Evolutionary conservation across 1,139 yeast species (phyloP).

Genomic region (Ashbya aceris): DNA sequence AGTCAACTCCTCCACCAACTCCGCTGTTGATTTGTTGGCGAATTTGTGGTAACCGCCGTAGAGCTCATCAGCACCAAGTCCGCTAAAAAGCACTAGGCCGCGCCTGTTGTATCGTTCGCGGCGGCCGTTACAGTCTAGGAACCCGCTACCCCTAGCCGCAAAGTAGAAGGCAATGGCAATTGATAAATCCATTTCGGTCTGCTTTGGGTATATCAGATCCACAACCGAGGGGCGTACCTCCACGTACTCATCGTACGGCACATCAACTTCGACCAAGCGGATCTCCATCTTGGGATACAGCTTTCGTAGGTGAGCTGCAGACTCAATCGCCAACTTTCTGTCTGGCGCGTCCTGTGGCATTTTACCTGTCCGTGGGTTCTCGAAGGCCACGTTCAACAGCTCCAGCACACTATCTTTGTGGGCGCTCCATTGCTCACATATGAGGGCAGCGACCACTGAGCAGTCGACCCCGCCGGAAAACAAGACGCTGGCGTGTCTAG

Average conservation of each 20-base stretch:
- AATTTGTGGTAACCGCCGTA: conserved; percentile 77
- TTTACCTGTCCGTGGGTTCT: conserved; percentile 70
- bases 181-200: conserved; percentile 90
- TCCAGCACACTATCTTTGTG: conserved; percentile 38
- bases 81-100: conserved; percentile 72
- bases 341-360: conserved; percentile 71
- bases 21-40: conserved; percentile 28
- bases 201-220: conserved; percentile 67
- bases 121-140: conserved; percentile 14
- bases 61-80: conserved; percentile 94
- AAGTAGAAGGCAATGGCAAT: conserved; percentile 93
- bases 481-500: conserved; percentile 45
- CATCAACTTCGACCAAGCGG: conserved; percentile 57
- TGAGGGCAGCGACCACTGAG: conserved; percentile 54
- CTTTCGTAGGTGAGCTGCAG: conserved; percentile 44
- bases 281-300: conserved; percentile 34
- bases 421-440: conserved; percentile 20
- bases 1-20: conserved; percentile 46
- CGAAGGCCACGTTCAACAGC: conserved; percentile 89
- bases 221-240: conserved; percentile 44
- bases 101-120: conserved; percentile 35
- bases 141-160: conserved; percentile 58
- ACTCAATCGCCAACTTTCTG: conserved; percentile 55
- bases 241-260: conserved; percentile 58
- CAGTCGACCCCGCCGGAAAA: conserved; percentile 96